Conservation (phyloP, 1,139 yeast species). For the Suhomyces anneliseae region DNA sequence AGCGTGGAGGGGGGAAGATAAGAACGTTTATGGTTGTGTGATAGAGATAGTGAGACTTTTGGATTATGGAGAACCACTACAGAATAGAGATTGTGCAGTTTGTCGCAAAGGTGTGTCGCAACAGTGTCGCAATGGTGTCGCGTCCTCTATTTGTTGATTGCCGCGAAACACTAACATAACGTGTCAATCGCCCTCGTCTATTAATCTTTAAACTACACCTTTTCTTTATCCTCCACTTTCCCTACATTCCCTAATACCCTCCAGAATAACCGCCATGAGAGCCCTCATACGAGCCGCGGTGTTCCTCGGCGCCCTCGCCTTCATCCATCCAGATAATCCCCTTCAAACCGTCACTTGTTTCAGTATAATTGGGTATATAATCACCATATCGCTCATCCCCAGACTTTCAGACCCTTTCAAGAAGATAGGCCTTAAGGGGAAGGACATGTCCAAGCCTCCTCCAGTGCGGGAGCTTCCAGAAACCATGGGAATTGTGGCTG, state of each 20-base stretch:
- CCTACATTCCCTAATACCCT: neutral
- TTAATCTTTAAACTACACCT: neutral
- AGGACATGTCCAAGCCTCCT: conserved; percentile 70
- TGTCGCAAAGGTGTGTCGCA: too few species aligned
- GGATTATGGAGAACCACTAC: too few species aligned
- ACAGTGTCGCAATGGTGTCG: too few species aligned
- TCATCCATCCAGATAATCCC: conserved; percentile 28
- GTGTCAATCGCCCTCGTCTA: neutral
- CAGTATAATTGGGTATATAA: conserved; percentile 62
- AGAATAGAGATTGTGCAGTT: too few species aligned
- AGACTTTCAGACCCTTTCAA: conserved; percentile 64
- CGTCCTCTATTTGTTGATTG: too few species aligned
- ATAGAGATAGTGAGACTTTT: too few species aligned
- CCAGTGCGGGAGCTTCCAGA: conserved; percentile 74
- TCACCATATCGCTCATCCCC: conserved; percentile 66
- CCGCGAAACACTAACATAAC: too few species aligned
- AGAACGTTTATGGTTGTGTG: too few species aligned
- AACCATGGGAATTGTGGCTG: conserved; percentile 85
- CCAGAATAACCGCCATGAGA: conserved; percentile 4
- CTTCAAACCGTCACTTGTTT: conserved; percentile 62
- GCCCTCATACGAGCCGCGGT: conserved; percentile 7
- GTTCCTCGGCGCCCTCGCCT: conserved; percentile 12
- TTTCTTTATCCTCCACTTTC: neutral
- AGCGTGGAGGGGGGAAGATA: neutral
- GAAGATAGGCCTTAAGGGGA: conserved; percentile 78